A percentile compares a stretch with the other conserved stretches of the same genome.
phyloP scores from a whole-genome alignment of 257 asterid species.

The Gentiana dahurica region DNA sequence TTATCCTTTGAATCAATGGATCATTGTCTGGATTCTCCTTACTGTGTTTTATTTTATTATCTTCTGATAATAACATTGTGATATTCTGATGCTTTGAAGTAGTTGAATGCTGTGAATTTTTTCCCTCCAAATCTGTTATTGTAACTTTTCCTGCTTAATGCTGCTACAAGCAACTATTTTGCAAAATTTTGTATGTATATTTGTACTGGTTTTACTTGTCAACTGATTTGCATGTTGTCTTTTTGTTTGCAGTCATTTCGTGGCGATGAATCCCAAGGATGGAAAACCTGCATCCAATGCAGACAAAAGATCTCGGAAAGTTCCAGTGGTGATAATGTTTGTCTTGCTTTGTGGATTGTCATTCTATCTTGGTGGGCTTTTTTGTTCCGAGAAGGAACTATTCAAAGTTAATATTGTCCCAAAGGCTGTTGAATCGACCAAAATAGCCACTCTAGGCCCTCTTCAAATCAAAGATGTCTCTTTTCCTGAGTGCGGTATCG shows the following conservation, averaged over 20 bases:
- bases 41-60: background rate
- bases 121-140: background rate
- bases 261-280: slow-evolving; percentile 75
- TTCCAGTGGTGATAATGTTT: slow-evolving; percentile 55
- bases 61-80: background rate
- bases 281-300: slow-evolving; percentile 50
- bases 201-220: background rate
- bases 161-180: no score
- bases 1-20: background rate
- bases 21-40: background rate
- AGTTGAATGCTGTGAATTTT: background rate
- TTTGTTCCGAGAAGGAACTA: slow-evolving; percentile 57
- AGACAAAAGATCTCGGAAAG: slow-evolving; percentile 45
- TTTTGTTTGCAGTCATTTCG: slow-evolving; percentile 29
- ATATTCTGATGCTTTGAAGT: background rate
- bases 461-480: slow-evolving; percentile 46
- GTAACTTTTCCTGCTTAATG: background rate
- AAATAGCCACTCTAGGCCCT: slow-evolving; percentile 24
- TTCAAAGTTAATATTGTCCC: slow-evolving; percentile 14
- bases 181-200: no score
- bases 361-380: slow-evolving; percentile 93
- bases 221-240: slow-evolving; percentile 6
- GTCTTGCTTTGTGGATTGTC: slow-evolving; percentile 83
- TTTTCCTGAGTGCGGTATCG: slow-evolving; percentile 67
- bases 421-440: slow-evolving; percentile 23